A percentile compares a stretch with the other conserved stretches of the same genome.
phyloP scores from a whole-genome alignment of 2,329 filamentous ascomycete genomes.

The Ascocoryne sarcoides region DNA sequence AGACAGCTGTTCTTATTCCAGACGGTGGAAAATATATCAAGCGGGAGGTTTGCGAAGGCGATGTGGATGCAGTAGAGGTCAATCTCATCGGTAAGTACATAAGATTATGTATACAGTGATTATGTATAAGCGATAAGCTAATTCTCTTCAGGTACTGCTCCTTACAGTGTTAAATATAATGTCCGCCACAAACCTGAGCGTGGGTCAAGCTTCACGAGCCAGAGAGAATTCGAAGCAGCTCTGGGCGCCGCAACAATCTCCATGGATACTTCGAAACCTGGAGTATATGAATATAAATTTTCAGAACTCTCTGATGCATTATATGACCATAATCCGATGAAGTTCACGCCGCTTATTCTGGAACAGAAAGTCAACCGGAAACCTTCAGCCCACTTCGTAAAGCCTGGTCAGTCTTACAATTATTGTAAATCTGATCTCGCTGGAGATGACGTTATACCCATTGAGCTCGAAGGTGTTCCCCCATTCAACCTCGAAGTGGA shows the following conservation, averaged over 20 bases:
- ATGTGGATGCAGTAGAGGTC: constrained; percentile 82
- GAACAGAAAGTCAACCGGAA: constrained; percentile 78
- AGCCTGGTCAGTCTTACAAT: constrained; percentile 88
- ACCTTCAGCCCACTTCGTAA: constrained; percentile 72
- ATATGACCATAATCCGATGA: constrained; percentile 65
- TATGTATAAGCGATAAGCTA: constrained; percentile 3
- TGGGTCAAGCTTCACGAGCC: constrained; percentile 55
- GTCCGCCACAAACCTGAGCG: constrained; percentile 62
- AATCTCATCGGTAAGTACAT: constrained; percentile 57
- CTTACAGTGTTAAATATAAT: constrained; percentile 77
- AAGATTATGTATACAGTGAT: not conserved
- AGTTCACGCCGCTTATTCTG: constrained; percentile 58
- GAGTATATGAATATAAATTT: constrained; percentile 81
- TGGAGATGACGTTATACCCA: constrained; percentile 78
- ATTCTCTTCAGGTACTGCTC: constrained; percentile 54
- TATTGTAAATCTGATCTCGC: constrained; percentile 82
- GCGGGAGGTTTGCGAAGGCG: constrained; percentile 83
- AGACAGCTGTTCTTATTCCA: constrained; percentile 52
- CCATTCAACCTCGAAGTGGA: constrained; percentile 89
- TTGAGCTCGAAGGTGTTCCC: constrained; percentile 71
- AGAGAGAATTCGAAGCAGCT: constrained; percentile 68
- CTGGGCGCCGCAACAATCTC: constrained; percentile 68
- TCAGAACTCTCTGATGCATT: constrained; percentile 73
- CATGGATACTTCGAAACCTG: constrained; percentile 78
- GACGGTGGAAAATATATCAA: constrained; percentile 55